Percentiles rank a stretch among this genome's conserved stretches.
phyloP scores from a whole-genome alignment of 2,329 filamentous ascomycete species.

The Fusarium sp. region DNA sequence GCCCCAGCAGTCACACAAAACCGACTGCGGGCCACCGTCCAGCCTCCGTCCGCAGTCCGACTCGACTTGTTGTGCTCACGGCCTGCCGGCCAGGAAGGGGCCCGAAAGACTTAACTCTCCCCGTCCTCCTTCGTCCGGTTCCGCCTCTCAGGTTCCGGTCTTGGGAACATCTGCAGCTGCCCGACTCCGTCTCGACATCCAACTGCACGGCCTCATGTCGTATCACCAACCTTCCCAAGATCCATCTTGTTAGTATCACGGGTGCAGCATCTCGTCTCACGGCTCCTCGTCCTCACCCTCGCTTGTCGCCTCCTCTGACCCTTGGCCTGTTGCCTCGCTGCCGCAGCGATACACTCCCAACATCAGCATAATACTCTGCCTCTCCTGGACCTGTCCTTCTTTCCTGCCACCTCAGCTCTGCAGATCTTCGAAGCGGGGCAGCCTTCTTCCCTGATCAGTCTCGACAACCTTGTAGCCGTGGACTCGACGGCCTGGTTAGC shows the following conservation, averaged over 20 bases:
- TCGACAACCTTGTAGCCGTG: constrained; percentile 26
- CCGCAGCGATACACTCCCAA: constrained; percentile 15
- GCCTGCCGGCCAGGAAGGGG: constrained; percentile 42
- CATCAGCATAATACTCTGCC: constrained; percentile 22
- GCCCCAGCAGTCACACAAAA: constrained; percentile 63
- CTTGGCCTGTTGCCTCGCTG: constrained; percentile 28
- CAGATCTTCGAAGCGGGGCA: constrained; percentile 41
- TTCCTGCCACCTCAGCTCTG: constrained; percentile 35
- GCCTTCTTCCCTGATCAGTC: constrained; percentile 23
- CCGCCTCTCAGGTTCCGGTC: constrained; percentile 48
- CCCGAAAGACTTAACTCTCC: constrained; percentile 44
- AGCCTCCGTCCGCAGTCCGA: constrained; percentile 47
- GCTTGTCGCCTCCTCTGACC: constrained; percentile 41
- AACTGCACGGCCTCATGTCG: constrained; percentile 62
- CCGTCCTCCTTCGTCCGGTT: constrained; percentile 40
- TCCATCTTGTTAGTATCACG: constrained; percentile 62
- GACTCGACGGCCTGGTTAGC: constrained; percentile 10
- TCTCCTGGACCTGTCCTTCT: constrained; percentile 23
- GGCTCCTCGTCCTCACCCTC: constrained; percentile 49
- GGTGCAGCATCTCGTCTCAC: constrained; percentile 65
- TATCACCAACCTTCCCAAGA: constrained; percentile 60
- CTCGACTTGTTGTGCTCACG: constrained; percentile 46
- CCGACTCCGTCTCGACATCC: constrained; percentile 59
- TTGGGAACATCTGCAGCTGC: constrained; percentile 57
- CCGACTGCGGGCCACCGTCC: constrained; percentile 58